Evolutionary conservation across 2,329 filamentous ascomycete species (phyloP), one percentile per base, ranked within the genome.

Genomic region (Salinomyces thailandicus): DNA sequence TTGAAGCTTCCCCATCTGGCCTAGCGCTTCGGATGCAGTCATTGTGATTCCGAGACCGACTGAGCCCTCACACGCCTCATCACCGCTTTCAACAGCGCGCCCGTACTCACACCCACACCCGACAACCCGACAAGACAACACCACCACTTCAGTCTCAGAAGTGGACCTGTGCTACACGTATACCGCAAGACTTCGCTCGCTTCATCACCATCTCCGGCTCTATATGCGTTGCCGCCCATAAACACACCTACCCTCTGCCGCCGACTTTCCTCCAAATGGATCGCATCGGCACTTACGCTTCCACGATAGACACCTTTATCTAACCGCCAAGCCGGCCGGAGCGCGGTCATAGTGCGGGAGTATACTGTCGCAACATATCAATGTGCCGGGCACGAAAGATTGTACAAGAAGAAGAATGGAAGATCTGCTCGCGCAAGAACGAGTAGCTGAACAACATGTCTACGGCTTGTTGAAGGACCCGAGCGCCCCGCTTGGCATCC

Each of bases 291-390:
- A 57, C 61, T 56, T 54, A 56, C 60, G 59, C 57, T 58, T 59
- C 60, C 18, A 54, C 61, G 58, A 60, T 63, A 54, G 63, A 66
- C 63, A 66, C 66, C 62, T 64, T 65, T 58, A 72, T 73, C 62
- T 77, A 73, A 74, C 70, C 64, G 64, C 59, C 59, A 62, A 58
- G 61, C 62, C 59, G 64, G 67, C 67, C 66, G 66, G 35, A 36
- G 27, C 67, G 33, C 20, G 42, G 39, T 42, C 42, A n/a, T n/a
- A n/a, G n/a, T n/a, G n/a, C n/a, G n/a, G n/a, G n/a, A n/a, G n/a
- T 31, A n/a, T 37, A 13, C 18, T 15, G 26, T 48, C 42, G 47
- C 43, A 31, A 41, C 48, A 40, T 42, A 38, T 24, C 19, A 36
- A 44, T 39, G 39, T 31, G 26, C 36, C 18, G 19, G 14, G 16